Conservation (phyloP, 345 rosid species). For the Leavenworthia alabamica region DNA sequence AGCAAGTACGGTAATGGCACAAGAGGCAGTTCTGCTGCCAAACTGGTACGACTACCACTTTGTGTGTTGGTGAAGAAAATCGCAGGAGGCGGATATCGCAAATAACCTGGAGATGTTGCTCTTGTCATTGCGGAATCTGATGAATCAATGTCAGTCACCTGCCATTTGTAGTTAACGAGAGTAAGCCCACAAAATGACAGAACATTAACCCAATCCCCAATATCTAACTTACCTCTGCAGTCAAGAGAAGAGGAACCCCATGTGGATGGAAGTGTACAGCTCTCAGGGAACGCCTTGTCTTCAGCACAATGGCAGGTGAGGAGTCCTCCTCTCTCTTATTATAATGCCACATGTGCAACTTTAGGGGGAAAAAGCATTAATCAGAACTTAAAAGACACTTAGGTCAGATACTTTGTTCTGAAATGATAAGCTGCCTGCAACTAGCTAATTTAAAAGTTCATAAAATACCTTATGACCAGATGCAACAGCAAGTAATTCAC, state of each 20-base stretch:
- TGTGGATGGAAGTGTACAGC: conserved; percentile 87
- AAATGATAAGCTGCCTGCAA: conserved; percentile 1
- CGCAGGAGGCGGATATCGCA: conserved; percentile 72
- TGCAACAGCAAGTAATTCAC: conserved; percentile 77
- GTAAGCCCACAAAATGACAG: conserved; percentile 35
- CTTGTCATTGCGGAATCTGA: conserved; percentile 67
- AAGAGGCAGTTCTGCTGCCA: conserved; percentile 50
- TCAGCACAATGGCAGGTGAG: conserved; percentile 57
- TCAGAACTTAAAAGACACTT: conserved; percentile 9
- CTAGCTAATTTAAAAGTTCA: conserved; percentile 9
- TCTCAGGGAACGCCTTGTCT: conserved; percentile 71
- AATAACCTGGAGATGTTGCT: conserved; percentile 65
- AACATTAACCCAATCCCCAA: conserved; percentile 20
- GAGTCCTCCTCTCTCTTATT: conserved; percentile 54
- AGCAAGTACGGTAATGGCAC: conserved; percentile 47
- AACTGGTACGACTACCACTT: conserved; percentile 39
- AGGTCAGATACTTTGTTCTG: neutral
- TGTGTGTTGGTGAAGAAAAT: conserved; percentile 52
- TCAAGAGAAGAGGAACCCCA: conserved; percentile 72
- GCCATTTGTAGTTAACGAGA: conserved; percentile 48
- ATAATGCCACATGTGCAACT: conserved; percentile 74
- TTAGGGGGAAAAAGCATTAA: conserved; percentile 12
- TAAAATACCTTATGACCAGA: conserved; percentile 72
- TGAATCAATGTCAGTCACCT: conserved; percentile 87
- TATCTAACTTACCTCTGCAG: conserved; percentile 63